A percentile compares a stretch with the other conserved stretches of the same genome.
These are phyloP conservation scores for Perkinsus olseni DNA, from an alignment of 169 alveolate species.

Conservation along the genomic window DNA sequence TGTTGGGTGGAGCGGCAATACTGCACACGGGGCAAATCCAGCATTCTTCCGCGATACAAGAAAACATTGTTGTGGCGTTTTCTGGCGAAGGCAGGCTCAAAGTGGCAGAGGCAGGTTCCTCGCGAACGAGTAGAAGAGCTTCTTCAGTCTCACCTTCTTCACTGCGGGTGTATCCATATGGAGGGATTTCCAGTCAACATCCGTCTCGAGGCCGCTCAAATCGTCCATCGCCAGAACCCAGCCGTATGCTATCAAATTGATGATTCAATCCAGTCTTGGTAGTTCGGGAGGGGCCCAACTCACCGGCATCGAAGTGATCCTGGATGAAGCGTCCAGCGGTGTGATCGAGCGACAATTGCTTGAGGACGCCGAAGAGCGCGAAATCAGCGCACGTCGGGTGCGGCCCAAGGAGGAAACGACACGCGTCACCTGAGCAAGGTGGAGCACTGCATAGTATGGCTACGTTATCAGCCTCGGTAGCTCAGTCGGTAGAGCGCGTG, in stretches of 20 bases:
- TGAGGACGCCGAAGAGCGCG: not conserved
- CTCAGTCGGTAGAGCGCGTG: slow-evolving; percentile 97
- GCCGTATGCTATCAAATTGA: not conserved
- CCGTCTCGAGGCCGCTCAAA: not conserved
- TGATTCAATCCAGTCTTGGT: too few relatives aligned
- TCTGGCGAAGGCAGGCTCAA: too few relatives aligned
- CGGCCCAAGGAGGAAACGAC: not conserved
- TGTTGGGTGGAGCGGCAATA: too few relatives aligned
- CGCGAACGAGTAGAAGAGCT: too few relatives aligned
- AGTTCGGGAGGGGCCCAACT: not conserved
- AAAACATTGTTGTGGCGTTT: too few relatives aligned
- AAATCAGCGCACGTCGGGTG: not conserved
- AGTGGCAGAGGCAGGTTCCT: too few relatives aligned
- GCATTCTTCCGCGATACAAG: too few relatives aligned
- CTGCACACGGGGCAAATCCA: too few relatives aligned
- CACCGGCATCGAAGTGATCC: not conserved
- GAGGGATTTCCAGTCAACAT: not conserved
- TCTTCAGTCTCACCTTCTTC: not conserved
- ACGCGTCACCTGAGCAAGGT: not conserved
- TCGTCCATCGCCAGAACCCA: not conserved
- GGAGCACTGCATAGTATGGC: not conserved
- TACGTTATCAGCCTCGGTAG: slow-evolving; percentile 35
- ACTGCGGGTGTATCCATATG: not conserved
- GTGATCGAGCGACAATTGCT: not conserved
- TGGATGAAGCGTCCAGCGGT: not conserved